Conservation (phyloP, 345 rosid genomes). For the Sonneratia alba region DNA sequence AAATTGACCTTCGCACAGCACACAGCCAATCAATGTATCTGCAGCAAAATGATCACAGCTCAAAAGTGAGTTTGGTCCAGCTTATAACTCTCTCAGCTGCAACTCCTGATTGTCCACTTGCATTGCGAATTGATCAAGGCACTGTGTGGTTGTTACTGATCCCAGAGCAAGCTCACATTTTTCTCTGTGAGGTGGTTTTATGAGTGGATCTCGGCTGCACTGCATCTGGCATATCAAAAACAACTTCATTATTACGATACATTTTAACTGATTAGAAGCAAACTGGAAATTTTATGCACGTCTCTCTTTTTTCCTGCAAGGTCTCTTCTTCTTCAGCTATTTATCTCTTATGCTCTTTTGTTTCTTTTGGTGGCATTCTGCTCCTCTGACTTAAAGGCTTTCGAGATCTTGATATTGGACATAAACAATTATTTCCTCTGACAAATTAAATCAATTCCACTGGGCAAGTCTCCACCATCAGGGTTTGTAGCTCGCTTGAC, state of each 20-base stretch:
- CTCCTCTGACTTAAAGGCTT: constrained; percentile 24
- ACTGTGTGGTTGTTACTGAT: constrained; percentile 24
- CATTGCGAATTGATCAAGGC: constrained; percentile 29
- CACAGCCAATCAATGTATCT: constrained; percentile 42
- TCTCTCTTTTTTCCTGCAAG: constrained; percentile 32
- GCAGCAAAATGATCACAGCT: constrained; percentile 61
- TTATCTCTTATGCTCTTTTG: constrained; percentile 50
- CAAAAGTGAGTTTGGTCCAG: constrained; percentile 42
- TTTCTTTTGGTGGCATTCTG: constrained; percentile 39
- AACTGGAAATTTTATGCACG: constrained; percentile 27
- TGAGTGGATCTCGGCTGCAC: constrained; percentile 25
- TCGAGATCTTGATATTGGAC: constrained; percentile 16
- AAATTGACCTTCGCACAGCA: constrained; percentile 73
- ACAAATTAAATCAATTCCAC: constrained; percentile 33
- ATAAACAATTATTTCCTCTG: constrained; percentile 13
- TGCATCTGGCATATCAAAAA: constrained; percentile 38
- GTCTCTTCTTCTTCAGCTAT: constrained; percentile 40
- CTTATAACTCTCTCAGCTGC: constrained; percentile 68
- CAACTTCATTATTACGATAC: constrained; percentile 9
- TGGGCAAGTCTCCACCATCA: constrained; percentile 36
- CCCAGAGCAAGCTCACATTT: constrained; percentile 68
- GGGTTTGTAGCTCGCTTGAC: constrained; percentile 74
- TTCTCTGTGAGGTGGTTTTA: constrained; percentile 27
- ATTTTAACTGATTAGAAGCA: constrained; percentile 11
- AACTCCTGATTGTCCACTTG: constrained; percentile 85